These are phyloP conservation scores for Lasiodiplodia citricola DNA, from an alignment of 2,329 filamentous ascomycete species.

Conservation along the genomic window DNA sequence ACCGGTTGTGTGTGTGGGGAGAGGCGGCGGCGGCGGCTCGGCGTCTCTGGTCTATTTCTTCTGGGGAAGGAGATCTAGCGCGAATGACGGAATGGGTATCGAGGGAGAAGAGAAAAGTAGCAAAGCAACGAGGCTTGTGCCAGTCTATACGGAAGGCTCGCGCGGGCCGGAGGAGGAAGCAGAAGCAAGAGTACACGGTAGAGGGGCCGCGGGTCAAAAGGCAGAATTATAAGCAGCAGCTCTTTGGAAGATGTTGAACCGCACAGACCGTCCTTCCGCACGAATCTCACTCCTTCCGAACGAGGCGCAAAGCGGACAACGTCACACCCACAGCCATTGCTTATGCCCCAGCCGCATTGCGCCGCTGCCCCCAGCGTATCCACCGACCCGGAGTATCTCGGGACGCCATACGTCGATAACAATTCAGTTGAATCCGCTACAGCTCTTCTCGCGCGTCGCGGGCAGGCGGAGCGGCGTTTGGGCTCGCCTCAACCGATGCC, in stretches of 20 bases:
- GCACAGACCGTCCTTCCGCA: no score
- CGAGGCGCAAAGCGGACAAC: background rate
- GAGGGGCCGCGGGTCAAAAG: background rate
- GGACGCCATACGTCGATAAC: background rate
- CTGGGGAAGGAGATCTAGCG: background rate
- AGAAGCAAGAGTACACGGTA: background rate
- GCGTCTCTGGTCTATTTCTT: background rate
- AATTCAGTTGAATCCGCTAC: background rate
- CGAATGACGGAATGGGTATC: background rate
- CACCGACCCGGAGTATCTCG: background rate
- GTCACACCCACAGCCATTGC: background rate
- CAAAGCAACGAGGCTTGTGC: conserved; percentile 3
- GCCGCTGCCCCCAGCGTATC: background rate
- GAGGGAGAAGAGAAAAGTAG: background rate
- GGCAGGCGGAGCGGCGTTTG: background rate
- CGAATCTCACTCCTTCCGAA: no score
- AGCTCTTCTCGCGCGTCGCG: background rate
- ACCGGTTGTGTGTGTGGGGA: background rate
- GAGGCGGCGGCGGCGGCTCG: background rate
- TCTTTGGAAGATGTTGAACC: no score
- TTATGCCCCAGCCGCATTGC: background rate
- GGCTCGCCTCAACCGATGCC: background rate
- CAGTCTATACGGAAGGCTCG: background rate
- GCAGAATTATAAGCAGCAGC: no score
- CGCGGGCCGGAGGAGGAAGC: background rate